Conservation (phyloP, 306 rosid genomes). For the cucumber (Cucumis sativus) region DNA sequence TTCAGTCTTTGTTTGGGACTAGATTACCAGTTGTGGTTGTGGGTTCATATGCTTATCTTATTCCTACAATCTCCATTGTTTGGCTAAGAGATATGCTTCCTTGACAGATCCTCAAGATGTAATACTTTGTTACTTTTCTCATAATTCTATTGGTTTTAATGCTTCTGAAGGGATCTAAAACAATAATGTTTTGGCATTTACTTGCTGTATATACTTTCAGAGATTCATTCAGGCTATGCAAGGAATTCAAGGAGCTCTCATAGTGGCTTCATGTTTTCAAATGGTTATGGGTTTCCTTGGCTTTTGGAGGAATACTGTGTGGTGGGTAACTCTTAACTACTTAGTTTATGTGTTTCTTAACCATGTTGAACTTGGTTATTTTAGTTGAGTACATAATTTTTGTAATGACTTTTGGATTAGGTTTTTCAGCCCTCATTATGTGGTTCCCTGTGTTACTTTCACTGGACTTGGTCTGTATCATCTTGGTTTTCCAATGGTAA, state of each 20-base stretch:
- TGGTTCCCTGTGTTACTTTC: conserved; percentile 62
- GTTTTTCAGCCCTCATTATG: conserved; percentile 74
- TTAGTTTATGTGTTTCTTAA: not conserved
- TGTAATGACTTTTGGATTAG: conserved; percentile 21
- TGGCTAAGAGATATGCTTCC: conserved; percentile 25
- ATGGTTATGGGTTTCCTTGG: conserved; percentile 57
- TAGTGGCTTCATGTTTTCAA: conserved; percentile 54
- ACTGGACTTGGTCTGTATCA: conserved; percentile 62
- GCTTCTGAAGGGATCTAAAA: not conserved
- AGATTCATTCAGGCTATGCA: conserved; percentile 58
- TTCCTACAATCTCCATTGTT: conserved; percentile 28
- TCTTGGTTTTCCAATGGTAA: conserved; percentile 86
- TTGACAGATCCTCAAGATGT: conserved; percentile 29
- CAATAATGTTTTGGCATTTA: not conserved
- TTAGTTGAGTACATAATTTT: not conserved
- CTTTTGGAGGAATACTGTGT: conserved; percentile 66
- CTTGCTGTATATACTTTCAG: conserved; percentile 21
- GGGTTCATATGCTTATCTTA: conserved; percentile 27
- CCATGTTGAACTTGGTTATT: conserved; percentile 4
- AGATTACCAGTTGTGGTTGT: conserved; percentile 31
- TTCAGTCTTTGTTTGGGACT: conserved; percentile 45
- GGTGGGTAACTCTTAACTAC: conserved; percentile 20
- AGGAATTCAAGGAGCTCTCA: conserved; percentile 82
- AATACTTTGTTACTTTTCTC: not conserved
- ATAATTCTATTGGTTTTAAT: not conserved